Percentiles rank a stretch among this genome's conserved stretches.
phyloP scores from a whole-genome alignment of 306 rosid species.

The Arachis stenosperma region DNA sequence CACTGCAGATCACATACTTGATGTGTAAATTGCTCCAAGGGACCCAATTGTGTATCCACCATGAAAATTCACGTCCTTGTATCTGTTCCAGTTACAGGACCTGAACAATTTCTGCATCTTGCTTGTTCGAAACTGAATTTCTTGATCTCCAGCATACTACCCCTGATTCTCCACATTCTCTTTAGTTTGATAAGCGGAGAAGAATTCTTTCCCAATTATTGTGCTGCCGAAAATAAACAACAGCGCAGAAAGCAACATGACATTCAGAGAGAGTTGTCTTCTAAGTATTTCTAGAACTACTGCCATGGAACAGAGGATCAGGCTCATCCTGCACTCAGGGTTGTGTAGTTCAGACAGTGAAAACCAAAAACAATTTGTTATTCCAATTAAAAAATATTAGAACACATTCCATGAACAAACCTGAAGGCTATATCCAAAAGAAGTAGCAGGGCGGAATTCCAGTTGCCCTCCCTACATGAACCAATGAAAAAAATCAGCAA shows the following conservation, averaged over 20 bases:
- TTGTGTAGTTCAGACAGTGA: slow-evolving; percentile 35
- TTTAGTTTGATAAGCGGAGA: neutral
- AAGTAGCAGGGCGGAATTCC: slow-evolving; percentile 70
- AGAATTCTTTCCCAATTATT: slow-evolving; percentile 10
- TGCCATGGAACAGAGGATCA: slow-evolving; percentile 71
- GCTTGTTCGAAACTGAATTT: slow-evolving; percentile 8
- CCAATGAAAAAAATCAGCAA: slow-evolving; percentile 33
- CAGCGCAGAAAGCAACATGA: slow-evolving; percentile 22
- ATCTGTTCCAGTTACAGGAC: slow-evolving; percentile 21
- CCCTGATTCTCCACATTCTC: neutral
- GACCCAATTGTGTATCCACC: slow-evolving; percentile 5
- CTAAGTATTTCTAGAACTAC: slow-evolving; percentile 69
- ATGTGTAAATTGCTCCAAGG: slow-evolving; percentile 1
- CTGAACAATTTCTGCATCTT: slow-evolving; percentile 27
- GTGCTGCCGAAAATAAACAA: slow-evolving; percentile 10
- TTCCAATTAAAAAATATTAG: slow-evolving; percentile 30
- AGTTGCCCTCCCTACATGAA: slow-evolving; percentile 69
- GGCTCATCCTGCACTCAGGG: slow-evolving; percentile 66
- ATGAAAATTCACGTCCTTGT: slow-evolving; percentile 2
- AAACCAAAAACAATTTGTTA: slow-evolving; percentile 25
- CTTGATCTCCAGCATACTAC: slow-evolving; percentile 17
- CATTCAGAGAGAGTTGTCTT: slow-evolving; percentile 7
- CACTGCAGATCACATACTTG: neutral
- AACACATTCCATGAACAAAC: slow-evolving; percentile 48
- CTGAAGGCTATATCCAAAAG: slow-evolving; percentile 79